Base-by-base conservation (phyloP, 1,284 basidiomycete species). In the Spongispora temasekensis region DNA sequence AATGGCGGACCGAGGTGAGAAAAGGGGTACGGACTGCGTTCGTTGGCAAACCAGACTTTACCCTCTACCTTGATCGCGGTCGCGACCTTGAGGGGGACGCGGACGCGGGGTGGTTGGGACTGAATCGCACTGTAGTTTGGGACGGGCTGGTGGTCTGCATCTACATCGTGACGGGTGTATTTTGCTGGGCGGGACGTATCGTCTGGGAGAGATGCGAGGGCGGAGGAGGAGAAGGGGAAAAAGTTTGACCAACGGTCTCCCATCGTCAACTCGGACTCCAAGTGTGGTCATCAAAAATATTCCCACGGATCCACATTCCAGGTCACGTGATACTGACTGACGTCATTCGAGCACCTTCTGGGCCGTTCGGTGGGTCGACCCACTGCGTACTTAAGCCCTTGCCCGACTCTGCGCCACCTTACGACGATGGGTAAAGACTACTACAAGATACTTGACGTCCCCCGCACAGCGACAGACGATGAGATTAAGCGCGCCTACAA, bases 31-130 rank as follows among this genome's bases (percentile, higher is more conserved):
- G 58, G 61, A 94, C 92, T 99, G 67, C 97, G 83, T 77, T 99
- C 97, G 74, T 98, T 98, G 8, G 97, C 96, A 78, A 99, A 98
- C 93, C 97, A 99, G 46, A 99, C 97, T 73, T 99, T 99, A 32
- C 91, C 92, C 76, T 99, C 97, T 40, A 99, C 94, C 66, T 91
- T 91, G 67, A 98, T 85, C 1, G 94, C 91, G 0, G 95, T 93
- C 1, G 92, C 82, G 35, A 97, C 88, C 75, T 97, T 96, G 81
- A 95, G 92, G 1, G 92, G 93, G 0, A 92, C 81, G 37, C 87
- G 80, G 37, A 92, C 84, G 52, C 82, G 79, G 0, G 85, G 76
- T 2, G 88, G 84, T 0, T 86, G 68, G 6, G 79, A 73, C 66
- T 83, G 89, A 68, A 90, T 90, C 2, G 90, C 76, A 67, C 86